Evolutionary conservation across 2,329 filamentous ascomycete species (phyloP), one percentile per base, ranked within the genome.

Genomic region (Xylariomycetidae sp.): DNA sequence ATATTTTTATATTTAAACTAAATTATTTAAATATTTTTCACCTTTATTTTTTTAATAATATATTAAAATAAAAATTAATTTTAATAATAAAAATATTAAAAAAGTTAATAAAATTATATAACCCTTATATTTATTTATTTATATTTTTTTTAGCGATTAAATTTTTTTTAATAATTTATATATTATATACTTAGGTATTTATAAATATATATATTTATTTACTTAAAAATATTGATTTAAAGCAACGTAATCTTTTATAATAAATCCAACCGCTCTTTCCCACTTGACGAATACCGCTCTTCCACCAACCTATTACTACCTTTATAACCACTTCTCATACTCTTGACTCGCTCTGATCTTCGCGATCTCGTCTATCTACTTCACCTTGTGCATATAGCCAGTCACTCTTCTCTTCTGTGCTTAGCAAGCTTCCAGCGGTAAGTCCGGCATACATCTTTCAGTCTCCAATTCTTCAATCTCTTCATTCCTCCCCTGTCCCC

Each of bases 271-370:
- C 9, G 17, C 4, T 6, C 8, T n/a, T 9, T 19, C n/a, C 20
- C 9, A 29, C 25, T 23, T 30, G n/a, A 27, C 28, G 15, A 32
- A 28, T n/a, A n/a, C n/a, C n/a, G n/a, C n/a, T n/a, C n/a, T n/a
- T n/a, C n/a, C n/a, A n/a, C n/a, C n/a, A n/a, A n/a, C n/a, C n/a
- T n/a, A n/a, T n/a, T n/a, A n/a, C n/a, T n/a, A n/a, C n/a, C n/a
- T n/a, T n/a, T n/a, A n/a, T n/a, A n/a, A n/a, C n/a, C n/a, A n/a
- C n/a, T n/a, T n/a, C n/a, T n/a, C n/a, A n/a, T n/a, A n/a, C n/a
- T n/a, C n/a, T n/a, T n/a, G n/a, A n/a, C n/a, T n/a, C n/a, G n/a
- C n/a, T n/a, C n/a, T n/a, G n/a, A n/a, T n/a, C n/a, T n/a, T n/a
- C n/a, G n/a, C n/a, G n/a, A n/a, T n/a, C n/a, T n/a, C n/a, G n/a